A percentile compares a stretch with the other conserved stretches of the same genome.
Conservation (phyloP, 177 flowering plant species). For the Tripterygium wilfordii region DNA sequence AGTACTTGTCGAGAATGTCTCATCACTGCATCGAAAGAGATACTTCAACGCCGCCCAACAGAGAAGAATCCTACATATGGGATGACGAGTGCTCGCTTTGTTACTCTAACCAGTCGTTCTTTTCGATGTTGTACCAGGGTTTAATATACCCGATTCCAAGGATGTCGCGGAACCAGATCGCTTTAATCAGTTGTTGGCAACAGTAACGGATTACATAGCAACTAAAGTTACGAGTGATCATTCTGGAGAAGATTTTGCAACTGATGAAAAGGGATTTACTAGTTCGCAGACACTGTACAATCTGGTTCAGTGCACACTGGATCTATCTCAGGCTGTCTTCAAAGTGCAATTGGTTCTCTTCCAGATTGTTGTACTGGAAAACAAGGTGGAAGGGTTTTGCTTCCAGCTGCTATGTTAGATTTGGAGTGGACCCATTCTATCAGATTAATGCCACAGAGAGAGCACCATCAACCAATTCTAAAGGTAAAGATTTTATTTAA, state of each 20-base stretch:
- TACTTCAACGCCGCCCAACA: not conserved
- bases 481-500: not conserved
- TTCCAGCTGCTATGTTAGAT: slow-evolving; percentile 32
- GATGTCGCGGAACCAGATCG: not conserved
- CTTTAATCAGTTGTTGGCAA: not conserved
- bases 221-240: not conserved
- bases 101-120: slow-evolving; percentile 11
- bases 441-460: slow-evolving; percentile 1
- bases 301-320: slow-evolving; percentile 36
- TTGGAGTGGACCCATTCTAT: slow-evolving; percentile 22
- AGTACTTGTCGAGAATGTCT: slow-evolving; percentile 4
- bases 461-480: not conserved
- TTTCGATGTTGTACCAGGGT: not conserved
- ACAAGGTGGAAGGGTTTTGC: slow-evolving; percentile 20
- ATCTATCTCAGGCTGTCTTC: slow-evolving; percentile 13
- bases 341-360: not conserved
- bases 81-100: slow-evolving; percentile 14
- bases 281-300: not conserved
- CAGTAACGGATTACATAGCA: not conserved
- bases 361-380: slow-evolving; percentile 11
- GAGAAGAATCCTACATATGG: slow-evolving; percentile 1
- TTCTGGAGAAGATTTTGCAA: not conserved
- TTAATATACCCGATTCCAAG: not conserved
- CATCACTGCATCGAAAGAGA: not conserved
- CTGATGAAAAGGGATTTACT: not conserved